A percentile compares a stretch with the other conserved stretches of the same genome.
Conservation (phyloP, 805 yeast genomes). For the Maudiozyma saulgeensis region DNA sequence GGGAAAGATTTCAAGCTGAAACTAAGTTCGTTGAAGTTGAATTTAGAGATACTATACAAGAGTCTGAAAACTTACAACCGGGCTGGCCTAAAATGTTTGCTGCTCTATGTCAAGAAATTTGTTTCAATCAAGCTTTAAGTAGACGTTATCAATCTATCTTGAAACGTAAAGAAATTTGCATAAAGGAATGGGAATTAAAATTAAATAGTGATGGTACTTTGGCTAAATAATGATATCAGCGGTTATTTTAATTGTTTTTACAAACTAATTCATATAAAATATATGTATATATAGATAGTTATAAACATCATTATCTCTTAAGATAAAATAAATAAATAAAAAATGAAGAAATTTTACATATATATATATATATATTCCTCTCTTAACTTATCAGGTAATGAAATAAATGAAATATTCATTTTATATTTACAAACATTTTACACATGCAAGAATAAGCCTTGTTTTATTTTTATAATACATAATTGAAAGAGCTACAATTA, state of each 20-base stretch:
- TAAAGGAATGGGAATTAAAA: constrained; percentile 25
- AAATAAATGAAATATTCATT: too few species aligned
- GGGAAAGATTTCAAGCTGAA: constrained; percentile 70
- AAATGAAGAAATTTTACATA: too few species aligned
- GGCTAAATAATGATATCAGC: constrained; percentile 7
- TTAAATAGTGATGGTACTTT: constrained; percentile 25
- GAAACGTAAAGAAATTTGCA: constrained; percentile 30
- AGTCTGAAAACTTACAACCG: constrained; percentile 61
- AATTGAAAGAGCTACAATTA: too few species aligned
- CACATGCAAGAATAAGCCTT: too few species aligned
- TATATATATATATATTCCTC: too few species aligned
- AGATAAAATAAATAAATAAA: too few species aligned
- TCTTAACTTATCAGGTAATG: too few species aligned
- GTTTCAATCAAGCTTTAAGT: constrained; percentile 84
- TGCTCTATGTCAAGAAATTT: constrained; percentile 76
- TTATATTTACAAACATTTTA: too few species aligned
- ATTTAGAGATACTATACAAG: constrained; percentile 61
- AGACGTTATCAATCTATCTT: constrained; percentile 46
- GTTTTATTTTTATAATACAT: too few species aligned
- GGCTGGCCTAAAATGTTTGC: constrained; percentile 77
- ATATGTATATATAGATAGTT: too few species aligned
- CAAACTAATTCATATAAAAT: background rate
- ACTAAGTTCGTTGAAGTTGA: constrained; percentile 74
- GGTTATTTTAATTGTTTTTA: background rate
- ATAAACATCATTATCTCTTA: too few species aligned